Evolutionary conservation across 169 alveolate genomes (phyloP), one percentile per base, ranked within the genome.

Genomic region (Theileria equi): DNA sequence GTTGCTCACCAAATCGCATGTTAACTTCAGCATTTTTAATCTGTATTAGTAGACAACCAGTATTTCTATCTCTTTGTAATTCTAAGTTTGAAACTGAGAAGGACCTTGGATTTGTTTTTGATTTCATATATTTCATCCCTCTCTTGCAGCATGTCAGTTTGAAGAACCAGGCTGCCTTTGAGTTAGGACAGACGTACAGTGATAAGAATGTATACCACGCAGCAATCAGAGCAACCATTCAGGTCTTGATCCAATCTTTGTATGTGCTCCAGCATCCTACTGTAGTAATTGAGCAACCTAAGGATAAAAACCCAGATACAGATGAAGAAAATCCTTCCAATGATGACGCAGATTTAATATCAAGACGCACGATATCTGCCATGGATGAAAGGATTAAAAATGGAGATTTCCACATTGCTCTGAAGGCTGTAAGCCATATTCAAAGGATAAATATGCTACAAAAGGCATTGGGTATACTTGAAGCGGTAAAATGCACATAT

Each of bases 51-150:
- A 55, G 84, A 26, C 84, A 74, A 65, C 70, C 78, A 47, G 16
- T 74, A 25, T 17, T 62, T 32, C 32, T 65, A 41, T 53, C 52
- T 28, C 28, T 74, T 43, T 74, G 84, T 29, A 35, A n/a, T n/a
- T 21, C 28, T 38, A 65, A 47, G 34, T 74, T 74, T 35, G 13
- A 5, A 25, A 16, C 26, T 19, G 84, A 74, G 31, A 74, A 36
- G 58, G 84, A 64, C 26, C 26, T 64, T 0, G 84, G 84, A 5
- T 74, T 74, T 41, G 59, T 23, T 32, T 74, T 74, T 23, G 84
- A 74, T 52, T 66, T 66, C 5, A 0, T 44, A 16, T 41, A 32
- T 21, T 74, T 74, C 58, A 36, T 74, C 5, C 84, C 84, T 5
- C n/a, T 62, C 13, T 0, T 5, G 29, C 72, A 62, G 47, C 48